phyloP scores from a whole-genome alignment of 176 grass and related monocot genomes.

The Otatea glauca region DNA sequence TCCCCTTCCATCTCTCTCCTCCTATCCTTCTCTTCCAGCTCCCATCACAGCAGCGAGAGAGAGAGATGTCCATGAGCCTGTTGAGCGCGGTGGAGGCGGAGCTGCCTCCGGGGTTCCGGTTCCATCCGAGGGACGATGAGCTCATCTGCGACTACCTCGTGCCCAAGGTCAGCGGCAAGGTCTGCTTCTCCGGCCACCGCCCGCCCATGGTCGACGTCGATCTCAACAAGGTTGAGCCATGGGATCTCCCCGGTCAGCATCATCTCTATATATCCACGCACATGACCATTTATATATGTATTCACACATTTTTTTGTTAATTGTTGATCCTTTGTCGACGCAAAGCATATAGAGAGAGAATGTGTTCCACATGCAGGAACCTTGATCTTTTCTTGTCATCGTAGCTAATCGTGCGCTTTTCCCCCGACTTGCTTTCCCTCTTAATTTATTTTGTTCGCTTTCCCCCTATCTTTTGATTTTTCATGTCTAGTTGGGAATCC shows the following conservation, averaged over 20 bases:
- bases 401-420: not conserved
- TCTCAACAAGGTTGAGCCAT: conserved; percentile 96
- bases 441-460: not conserved
- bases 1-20: conserved; percentile 26
- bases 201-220: conserved; percentile 79
- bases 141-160: conserved; percentile 92
- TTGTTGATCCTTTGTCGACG: not conserved
- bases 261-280: not conserved
- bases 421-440: not conserved
- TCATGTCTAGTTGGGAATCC: not conserved
- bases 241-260: conserved; percentile 86
- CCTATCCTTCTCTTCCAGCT: not conserved
- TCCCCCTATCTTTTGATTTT: not conserved
- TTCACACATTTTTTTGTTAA: not conserved
- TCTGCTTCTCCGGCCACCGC: conserved; percentile 42
- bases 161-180: conserved; percentile 57
- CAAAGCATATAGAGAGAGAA: not conserved
- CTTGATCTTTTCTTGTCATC: not conserved
- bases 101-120: conserved; percentile 89
- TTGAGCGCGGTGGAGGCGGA: conserved; percentile 92
- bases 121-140: conserved; percentile 93
- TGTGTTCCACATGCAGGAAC: conserved; percentile 7
- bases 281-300: not conserved
- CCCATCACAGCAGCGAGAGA: not conserved
- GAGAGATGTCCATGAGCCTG: conserved; percentile 69